phyloP scores from a whole-genome alignment of 768 basidiomycete species.

The Suillus paluster region DNA sequence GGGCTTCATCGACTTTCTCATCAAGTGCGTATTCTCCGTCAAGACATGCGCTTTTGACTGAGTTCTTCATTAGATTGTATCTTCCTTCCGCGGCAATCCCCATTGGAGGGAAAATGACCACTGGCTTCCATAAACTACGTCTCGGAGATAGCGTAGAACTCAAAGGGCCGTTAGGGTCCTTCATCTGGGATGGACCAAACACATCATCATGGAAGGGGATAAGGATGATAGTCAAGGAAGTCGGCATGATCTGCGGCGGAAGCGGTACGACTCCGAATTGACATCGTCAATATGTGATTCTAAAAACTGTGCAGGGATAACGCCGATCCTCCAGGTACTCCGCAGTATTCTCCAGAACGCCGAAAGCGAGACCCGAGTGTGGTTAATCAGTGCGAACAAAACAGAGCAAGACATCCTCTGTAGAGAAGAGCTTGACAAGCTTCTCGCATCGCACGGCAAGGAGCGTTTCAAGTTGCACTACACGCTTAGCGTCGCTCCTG shows the following conservation, averaged over 20 bases:
- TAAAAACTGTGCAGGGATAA: constrained; percentile 43
- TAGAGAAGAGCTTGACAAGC: constrained; percentile 49
- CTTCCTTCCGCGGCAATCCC: constrained; percentile 41
- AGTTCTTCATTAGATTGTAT: constrained; percentile 43
- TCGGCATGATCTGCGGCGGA: constrained; percentile 63
- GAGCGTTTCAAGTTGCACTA: constrained; percentile 47
- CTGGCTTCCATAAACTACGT: constrained; percentile 48
- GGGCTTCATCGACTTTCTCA: constrained; percentile 55
- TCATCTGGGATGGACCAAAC: constrained; percentile 53
- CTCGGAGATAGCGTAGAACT: constrained; percentile 56
- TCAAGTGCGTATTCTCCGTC: constrained; percentile 45
- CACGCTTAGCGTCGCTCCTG: constrained; percentile 40
- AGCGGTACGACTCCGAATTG: constrained; percentile 42
- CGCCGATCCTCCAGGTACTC: constrained; percentile 61
- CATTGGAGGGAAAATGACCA: constrained; percentile 57
- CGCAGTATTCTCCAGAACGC: constrained; percentile 49
- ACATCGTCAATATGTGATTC: not conserved
- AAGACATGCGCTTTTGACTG: constrained; percentile 3
- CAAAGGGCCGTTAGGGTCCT: constrained; percentile 64
- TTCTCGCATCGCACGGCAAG: constrained; percentile 32
- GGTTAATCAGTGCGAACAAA: constrained; percentile 53
- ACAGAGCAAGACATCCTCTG: constrained; percentile 55
- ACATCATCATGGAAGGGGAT: constrained; percentile 41
- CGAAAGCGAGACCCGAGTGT: constrained; percentile 45
- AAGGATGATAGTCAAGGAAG: constrained; percentile 37